Base-by-base conservation (phyloP, 768 basidiomycete species). In the Russula sp. region DNA sequence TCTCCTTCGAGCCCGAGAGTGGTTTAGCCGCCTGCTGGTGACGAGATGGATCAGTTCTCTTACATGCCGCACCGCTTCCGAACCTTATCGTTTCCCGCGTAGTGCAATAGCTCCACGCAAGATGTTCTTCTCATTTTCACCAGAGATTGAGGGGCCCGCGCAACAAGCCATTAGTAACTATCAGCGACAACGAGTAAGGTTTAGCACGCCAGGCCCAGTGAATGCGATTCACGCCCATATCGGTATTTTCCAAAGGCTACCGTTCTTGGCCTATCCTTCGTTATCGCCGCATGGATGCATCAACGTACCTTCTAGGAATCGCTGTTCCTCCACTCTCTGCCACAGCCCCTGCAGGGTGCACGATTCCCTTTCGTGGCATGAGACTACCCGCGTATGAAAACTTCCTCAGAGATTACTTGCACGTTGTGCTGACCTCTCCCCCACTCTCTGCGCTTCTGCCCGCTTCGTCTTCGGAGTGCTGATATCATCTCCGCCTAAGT, bases 401-500 rank as follows among this genome's bases (percentile, higher is more conserved):
- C 46, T 58, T 63, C 58, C 52, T 59, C 54, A 50, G 20, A 61
- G 55, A 61, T 56, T 49, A 42, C 39, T 59, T 59, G 52, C 62
- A 63, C 58, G 62, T 63, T 63, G 61, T 42, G 29, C n/a, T 49
- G 45, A 49, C 52, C 52, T 49, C 57, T 52, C 32, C 32, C 42
- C 51, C 29, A 16, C 51, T 41, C 34, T 49, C 25, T 25, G 14
- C 38, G 34, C 57, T 59, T 59, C 46, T 46, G 6, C 38, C 52
- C 46, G 51, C 62, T 54, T 54, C 61, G 51, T 59, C 62, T 59
- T 59, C 62, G 62, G 52, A 46, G 22, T 32, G 57, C 45, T 54
- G 52, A 59, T 59, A 58, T 63, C 62, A 63, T 63, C 46, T 63
- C 61, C 61, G 52, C 51, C 61, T 48, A 59, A 59, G 49, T 49